Conservation (phyloP, 208 protist genomes). For the Crithidia bombi region DNA sequence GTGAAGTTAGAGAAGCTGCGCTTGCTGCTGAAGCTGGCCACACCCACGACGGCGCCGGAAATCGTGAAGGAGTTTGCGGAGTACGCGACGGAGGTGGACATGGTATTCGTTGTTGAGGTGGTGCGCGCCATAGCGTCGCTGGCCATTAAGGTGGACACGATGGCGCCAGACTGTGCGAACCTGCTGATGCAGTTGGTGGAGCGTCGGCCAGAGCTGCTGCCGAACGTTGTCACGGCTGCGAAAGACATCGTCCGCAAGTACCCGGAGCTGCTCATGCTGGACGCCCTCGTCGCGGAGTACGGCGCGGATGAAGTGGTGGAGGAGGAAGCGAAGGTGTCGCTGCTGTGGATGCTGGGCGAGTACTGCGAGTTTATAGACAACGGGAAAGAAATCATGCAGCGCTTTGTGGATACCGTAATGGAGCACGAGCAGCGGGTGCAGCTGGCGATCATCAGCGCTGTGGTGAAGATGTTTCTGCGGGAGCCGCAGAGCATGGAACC, state of each 20-base stretch:
- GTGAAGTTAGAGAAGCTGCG: constrained; percentile 99
- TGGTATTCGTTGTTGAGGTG: constrained; percentile 97
- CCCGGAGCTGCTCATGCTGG: constrained; percentile 75
- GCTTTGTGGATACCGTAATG: constrained; percentile 96
- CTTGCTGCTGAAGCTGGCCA: constrained; percentile 98
- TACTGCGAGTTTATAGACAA: constrained; percentile 97
- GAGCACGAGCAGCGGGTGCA: constrained; percentile 83
- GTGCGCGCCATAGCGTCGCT: constrained; percentile 96
- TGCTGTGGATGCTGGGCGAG: constrained; percentile 99
- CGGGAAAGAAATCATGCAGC: constrained; percentile 93
- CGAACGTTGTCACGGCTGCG: constrained; percentile 75
- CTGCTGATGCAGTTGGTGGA: constrained; percentile 73
- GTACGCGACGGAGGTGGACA: constrained; percentile 98
- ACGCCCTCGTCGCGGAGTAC: constrained; percentile 72
- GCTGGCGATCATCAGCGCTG: constrained; percentile 94
- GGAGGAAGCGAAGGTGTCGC: constrained; percentile 97
- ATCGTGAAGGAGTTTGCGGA: constrained; percentile 98
- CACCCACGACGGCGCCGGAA: constrained; percentile 89
- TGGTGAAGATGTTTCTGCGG: constrained; percentile 99
- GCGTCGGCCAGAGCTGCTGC: constrained; percentile 63
- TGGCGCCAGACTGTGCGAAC: constrained; percentile 94
- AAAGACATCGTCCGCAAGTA: constrained; percentile 89
- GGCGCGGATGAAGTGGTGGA: constrained; percentile 93
- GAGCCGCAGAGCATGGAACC: constrained; percentile 71
- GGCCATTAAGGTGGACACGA: constrained; percentile 98